Conservation (phyloP, 2,329 filamentous ascomycete species). For the Paraphaeosphaeria sporulosa region DNA sequence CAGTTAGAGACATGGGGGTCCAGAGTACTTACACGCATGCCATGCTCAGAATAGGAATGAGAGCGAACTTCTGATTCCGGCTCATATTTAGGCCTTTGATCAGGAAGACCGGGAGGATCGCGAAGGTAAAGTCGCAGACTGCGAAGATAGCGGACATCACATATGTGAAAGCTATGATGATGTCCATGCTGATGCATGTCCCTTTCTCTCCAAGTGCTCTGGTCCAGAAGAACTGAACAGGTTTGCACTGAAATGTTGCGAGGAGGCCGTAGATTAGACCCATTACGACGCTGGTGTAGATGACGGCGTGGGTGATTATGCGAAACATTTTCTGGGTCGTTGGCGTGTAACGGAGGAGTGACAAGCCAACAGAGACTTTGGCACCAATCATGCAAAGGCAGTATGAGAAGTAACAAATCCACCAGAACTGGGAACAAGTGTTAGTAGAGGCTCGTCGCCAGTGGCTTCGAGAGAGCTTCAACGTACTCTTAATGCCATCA, state of each 20-base stretch:
- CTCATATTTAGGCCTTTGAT: slow-evolving; percentile 63
- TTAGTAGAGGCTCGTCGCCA: not conserved
- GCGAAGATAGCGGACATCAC: slow-evolving; percentile 16
- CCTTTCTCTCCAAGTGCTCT: slow-evolving; percentile 44
- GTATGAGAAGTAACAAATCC: slow-evolving; percentile 17
- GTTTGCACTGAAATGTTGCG: slow-evolving; percentile 56
- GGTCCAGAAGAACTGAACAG: slow-evolving; percentile 55
- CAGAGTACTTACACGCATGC: slow-evolving; percentile 16
- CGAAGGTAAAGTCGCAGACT: slow-evolving; percentile 22
- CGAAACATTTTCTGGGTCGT: slow-evolving; percentile 45
- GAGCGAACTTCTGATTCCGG: slow-evolving; percentile 13
- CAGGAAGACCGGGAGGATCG: slow-evolving; percentile 49
- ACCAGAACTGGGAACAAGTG: slow-evolving; percentile 12
- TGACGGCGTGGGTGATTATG: slow-evolving; percentile 29
- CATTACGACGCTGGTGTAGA: slow-evolving; percentile 36
- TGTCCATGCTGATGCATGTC: slow-evolving; percentile 50
- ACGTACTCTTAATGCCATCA: slow-evolving; percentile 6
- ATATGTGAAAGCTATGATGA: slow-evolving; percentile 60
- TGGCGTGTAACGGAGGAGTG: slow-evolving; percentile 17
- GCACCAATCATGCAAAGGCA: slow-evolving; percentile 18
- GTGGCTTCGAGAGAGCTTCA: not conserved
- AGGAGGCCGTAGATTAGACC: slow-evolving; percentile 48
- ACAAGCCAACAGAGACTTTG: slow-evolving; percentile 21
- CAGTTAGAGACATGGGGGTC: not conserved
- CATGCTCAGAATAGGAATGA: slow-evolving; percentile 19